Percentiles rank a stretch among this genome's conserved stretches.
Conservation (phyloP, 2,329 filamentous ascomycete genomes). For the Thielaviopsis populi region DNA sequence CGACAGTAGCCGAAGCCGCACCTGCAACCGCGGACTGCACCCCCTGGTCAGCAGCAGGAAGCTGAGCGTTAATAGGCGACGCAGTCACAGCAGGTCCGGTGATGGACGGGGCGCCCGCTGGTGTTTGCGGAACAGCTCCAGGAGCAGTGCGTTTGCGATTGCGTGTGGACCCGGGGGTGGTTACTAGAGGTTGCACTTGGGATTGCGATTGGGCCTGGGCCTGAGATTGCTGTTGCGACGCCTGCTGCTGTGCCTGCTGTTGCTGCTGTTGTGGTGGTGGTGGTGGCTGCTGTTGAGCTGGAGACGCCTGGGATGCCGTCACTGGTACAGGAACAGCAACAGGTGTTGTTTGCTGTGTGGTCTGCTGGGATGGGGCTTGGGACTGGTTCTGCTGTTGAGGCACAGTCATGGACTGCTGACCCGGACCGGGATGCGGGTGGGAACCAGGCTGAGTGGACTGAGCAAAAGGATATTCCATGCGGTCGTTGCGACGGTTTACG, state of each 20-base stretch:
- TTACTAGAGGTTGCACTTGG: constrained; percentile 19
- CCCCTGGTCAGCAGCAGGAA: constrained; percentile 20
- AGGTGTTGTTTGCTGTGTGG: neutral
- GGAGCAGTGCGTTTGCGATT: constrained; percentile 30
- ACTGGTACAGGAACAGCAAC: constrained; percentile 4
- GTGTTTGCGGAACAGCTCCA: constrained; percentile 23
- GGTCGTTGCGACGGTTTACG: constrained; percentile 28
- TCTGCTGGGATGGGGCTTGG: neutral
- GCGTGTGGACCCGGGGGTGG: constrained; percentile 20
- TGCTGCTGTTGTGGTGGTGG: constrained; percentile 22
- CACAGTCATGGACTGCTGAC: constrained; percentile 32
- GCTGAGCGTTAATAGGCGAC: constrained; percentile 23
- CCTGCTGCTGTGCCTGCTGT: constrained; percentile 19
- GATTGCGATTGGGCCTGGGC: constrained; percentile 20
- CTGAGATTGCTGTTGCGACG: constrained; percentile 24
- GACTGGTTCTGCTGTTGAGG: constrained; percentile 20
- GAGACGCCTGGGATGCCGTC: constrained; percentile 21
- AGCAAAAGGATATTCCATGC: constrained; percentile 31
- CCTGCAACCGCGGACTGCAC: constrained; percentile 24
- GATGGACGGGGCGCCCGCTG: constrained; percentile 19
- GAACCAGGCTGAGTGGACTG: constrained; percentile 26
- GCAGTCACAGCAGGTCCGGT: constrained; percentile 22
- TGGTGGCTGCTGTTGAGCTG: constrained; percentile 16
- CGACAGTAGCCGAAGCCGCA: constrained; percentile 11
- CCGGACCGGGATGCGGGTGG: constrained; percentile 28